A percentile compares a stretch with the other conserved stretches of the same genome.
Evolutionary conservation across 495 filamentous ascomycete species (phyloP).

Genomic region (Neurospora sp.): DNA sequence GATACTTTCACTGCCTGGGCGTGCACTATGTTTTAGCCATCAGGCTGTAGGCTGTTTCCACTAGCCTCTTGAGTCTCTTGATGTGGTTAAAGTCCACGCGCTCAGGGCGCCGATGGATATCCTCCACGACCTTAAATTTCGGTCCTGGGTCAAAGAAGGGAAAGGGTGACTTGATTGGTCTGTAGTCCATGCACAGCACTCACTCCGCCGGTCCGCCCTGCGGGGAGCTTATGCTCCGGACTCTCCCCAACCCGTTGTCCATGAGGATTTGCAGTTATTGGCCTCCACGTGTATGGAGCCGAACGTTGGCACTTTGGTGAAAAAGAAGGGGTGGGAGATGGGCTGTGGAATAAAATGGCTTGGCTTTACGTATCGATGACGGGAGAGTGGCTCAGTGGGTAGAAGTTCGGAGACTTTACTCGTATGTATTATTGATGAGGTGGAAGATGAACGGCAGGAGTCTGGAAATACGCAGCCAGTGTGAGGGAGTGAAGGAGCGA

Average conservation of each 20-base stretch:
- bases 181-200: not conserved
- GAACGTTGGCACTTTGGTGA: not conserved
- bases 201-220: not conserved
- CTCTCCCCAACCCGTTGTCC: not conserved
- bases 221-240: not conserved
- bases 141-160: not conserved
- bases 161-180: not conserved
- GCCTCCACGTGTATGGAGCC: not conserved
- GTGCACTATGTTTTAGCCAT: not conserved
- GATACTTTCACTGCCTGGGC: not conserved
- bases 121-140: not conserved
- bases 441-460: not conserved
- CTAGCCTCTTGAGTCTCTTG: not conserved
- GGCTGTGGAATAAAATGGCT: not conserved
- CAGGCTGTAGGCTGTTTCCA: not conserved
- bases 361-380: not conserved
- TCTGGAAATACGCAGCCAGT: not conserved
- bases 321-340: not conserved
- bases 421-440: not conserved
- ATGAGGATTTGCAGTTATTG: not conserved
- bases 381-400: not conserved
- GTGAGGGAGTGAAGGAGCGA: not conserved
- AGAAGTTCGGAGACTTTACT: not conserved
- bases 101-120: not conserved
- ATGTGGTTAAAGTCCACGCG: not conserved